These are phyloP conservation scores for Macrolepiota fuliginosa DNA, from an alignment of 768 basidiomycete genomes.

Conservation along the genomic window DNA sequence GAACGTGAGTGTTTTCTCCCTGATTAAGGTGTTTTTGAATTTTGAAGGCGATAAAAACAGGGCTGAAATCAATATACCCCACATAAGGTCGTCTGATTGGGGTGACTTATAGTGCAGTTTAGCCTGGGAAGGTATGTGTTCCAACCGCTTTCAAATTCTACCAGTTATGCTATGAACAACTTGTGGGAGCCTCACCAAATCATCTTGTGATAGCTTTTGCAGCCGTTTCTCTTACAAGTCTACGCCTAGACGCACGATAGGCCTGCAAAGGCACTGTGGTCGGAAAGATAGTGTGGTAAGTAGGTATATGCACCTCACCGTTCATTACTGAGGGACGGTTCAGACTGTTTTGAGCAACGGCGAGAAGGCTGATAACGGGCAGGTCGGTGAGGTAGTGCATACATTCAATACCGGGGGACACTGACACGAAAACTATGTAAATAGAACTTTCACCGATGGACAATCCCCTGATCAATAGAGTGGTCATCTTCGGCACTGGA, in stretches of 20 bases:
- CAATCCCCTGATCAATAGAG: constrained; percentile 18
- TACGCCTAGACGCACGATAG: neutral
- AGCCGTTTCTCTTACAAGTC: neutral
- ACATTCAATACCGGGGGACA: neutral
- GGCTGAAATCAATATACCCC: constrained; percentile 19
- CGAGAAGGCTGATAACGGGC: constrained; percentile 27
- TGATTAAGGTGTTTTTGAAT: neutral
- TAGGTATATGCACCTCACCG: neutral
- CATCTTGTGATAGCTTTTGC: constrained; percentile 9
- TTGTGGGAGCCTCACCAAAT: constrained; percentile 20
- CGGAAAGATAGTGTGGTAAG: constrained; percentile 22
- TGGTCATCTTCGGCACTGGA: constrained; percentile 23
- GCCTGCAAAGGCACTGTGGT: constrained; percentile 20
- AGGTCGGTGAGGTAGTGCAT: constrained; percentile 18
- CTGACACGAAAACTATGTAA: too few relatives aligned
- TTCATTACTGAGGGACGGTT: neutral
- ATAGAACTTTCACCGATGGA: constrained; percentile 20
- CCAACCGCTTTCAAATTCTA: constrained; percentile 20
- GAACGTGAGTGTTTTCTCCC: constrained; percentile 2
- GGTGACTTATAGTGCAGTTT: neutral
- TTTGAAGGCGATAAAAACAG: constrained; percentile 6
- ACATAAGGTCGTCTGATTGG: constrained; percentile 6
- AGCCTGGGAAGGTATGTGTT: constrained; percentile 16
- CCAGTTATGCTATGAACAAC: constrained; percentile 18
- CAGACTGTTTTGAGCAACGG: constrained; percentile 28